phyloP scores from a whole-genome alignment of 352 stramenopile genomes.

The Pilasporangium apinafurcum region DNA sequence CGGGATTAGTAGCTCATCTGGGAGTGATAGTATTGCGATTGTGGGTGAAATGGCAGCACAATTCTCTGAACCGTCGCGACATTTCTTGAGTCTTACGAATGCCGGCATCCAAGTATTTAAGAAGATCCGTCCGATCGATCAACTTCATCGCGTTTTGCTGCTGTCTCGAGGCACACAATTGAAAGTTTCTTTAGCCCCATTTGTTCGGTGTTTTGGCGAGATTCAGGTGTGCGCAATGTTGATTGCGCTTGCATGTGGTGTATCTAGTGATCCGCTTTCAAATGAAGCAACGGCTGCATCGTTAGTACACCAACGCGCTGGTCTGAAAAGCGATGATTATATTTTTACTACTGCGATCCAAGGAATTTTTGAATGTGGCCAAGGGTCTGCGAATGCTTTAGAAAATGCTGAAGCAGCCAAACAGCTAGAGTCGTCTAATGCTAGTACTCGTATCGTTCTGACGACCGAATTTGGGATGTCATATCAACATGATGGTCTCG shows the following conservation, averaged over 20 bases:
- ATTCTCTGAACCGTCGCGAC: slow-evolving; percentile 71
- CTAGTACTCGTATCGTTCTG: slow-evolving; percentile 72
- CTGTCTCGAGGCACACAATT: slow-evolving; percentile 61
- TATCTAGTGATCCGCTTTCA: slow-evolving; percentile 69
- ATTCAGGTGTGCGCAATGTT: slow-evolving; percentile 87
- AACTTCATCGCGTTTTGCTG: slow-evolving; percentile 73
- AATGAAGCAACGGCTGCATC: slow-evolving; percentile 49
- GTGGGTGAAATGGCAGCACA: slow-evolving; percentile 81
- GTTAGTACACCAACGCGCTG: slow-evolving; percentile 27
- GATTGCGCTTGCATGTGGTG: slow-evolving; percentile 78
- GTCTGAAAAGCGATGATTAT: slow-evolving; percentile 73
- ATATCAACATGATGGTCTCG: slow-evolving; percentile 79
- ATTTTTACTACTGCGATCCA: slow-evolving; percentile 75
- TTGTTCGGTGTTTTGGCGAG: slow-evolving; percentile 78
- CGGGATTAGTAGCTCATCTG: slow-evolving; percentile 14
- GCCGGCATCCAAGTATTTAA: slow-evolving; percentile 86
- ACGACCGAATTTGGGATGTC: slow-evolving; percentile 85
- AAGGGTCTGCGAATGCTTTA: slow-evolving; percentile 16
- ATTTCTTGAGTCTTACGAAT: slow-evolving; percentile 84
- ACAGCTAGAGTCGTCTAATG: slow-evolving; percentile 9
- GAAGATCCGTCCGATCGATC: slow-evolving; percentile 86
- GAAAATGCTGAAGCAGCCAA: slow-evolving; percentile 26
- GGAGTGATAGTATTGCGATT: slow-evolving; percentile 24
- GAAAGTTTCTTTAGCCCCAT: slow-evolving; percentile 56
- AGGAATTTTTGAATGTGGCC: slow-evolving; percentile 79